These are phyloP conservation scores for Brassica hybrid DNA, from an alignment of 441 rosid species.

Conservation along the genomic window DNA sequence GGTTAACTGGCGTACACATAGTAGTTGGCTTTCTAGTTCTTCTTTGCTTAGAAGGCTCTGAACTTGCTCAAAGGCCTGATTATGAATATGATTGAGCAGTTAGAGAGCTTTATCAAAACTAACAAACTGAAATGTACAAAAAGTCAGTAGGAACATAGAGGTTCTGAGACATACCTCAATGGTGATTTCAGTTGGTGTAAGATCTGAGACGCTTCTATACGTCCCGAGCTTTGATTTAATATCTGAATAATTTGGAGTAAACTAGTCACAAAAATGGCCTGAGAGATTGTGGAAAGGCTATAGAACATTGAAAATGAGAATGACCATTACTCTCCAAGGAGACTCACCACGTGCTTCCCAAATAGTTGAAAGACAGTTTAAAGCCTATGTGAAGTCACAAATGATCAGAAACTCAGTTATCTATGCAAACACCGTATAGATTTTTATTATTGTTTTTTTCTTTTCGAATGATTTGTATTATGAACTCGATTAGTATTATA, in stretches of 20 bases:
- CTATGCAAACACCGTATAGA: no score
- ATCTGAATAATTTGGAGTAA: constrained; percentile 47
- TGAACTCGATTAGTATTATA: no score
- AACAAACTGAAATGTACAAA: constrained; percentile 3
- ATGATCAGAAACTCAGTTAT: constrained; percentile 12
- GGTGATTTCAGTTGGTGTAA: constrained; percentile 72
- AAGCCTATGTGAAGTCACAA: constrained; percentile 54
- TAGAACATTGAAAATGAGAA: constrained; percentile 2
- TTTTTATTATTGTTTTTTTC: no score
- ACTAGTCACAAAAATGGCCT: neutral
- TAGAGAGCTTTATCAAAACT: constrained; percentile 16
- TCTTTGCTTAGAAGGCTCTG: constrained; percentile 23
- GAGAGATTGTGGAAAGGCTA: constrained; percentile 15
- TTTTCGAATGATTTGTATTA: no score
- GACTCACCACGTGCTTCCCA: constrained; percentile 68
- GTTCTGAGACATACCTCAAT: constrained; percentile 48
- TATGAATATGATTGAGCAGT: constrained; percentile 5
- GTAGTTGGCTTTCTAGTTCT: neutral
- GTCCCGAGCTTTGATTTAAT: constrained; percentile 68
- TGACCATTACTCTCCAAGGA: constrained; percentile 68
- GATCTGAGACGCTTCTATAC: constrained; percentile 53
- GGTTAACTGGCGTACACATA: no score
- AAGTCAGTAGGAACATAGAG: constrained; percentile 8
- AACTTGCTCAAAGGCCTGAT: constrained; percentile 41
- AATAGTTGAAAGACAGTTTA: constrained; percentile 64